Evolutionary conservation across 495 filamentous ascomycete species (phyloP).

Genomic region (Annulohypoxylon nitens): DNA sequence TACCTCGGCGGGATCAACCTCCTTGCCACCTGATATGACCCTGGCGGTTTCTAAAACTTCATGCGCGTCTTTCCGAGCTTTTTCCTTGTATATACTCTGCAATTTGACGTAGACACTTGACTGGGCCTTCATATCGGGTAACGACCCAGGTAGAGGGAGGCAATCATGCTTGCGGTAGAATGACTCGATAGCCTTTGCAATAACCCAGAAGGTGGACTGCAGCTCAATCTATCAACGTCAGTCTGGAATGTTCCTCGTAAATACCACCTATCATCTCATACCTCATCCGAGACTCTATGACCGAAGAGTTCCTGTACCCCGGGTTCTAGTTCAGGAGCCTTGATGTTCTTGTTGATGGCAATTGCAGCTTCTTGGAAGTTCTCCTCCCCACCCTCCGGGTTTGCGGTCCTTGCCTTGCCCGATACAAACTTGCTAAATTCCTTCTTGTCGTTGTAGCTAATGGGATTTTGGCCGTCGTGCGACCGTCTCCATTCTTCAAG

Average conservation of each 20-base stretch:
- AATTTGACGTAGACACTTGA: slow-evolving; percentile 91
- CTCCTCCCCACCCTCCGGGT: slow-evolving; percentile 91
- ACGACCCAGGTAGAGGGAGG: slow-evolving; percentile 85
- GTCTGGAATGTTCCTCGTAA: slow-evolving; percentile 35
- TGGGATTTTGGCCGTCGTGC: slow-evolving; percentile 77
- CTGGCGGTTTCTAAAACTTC: slow-evolving; percentile 82
- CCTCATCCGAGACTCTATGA: slow-evolving; percentile 63
- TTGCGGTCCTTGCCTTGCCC: slow-evolving; percentile 75
- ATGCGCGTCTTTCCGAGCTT: slow-evolving; percentile 82
- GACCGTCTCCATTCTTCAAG: slow-evolving; percentile 83
- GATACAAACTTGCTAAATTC: slow-evolving; percentile 80
- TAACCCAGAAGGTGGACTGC: slow-evolving; percentile 83
- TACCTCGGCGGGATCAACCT: slow-evolving; percentile 80
- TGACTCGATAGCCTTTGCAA: slow-evolving; percentile 79
- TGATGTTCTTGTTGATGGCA: slow-evolving; percentile 86
- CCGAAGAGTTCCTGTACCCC: slow-evolving; percentile 83
- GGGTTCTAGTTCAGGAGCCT: slow-evolving; percentile 69
- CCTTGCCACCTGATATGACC: slow-evolving; percentile 63
- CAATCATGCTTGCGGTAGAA: slow-evolving; percentile 79
- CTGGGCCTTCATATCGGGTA: slow-evolving; percentile 98
- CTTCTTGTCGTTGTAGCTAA: slow-evolving; percentile 86
- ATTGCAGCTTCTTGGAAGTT: slow-evolving; percentile 95
- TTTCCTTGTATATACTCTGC: slow-evolving; percentile 93
- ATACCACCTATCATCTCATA: slow-evolving; percentile 48
- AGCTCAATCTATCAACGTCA: slow-evolving; percentile 54